Percentiles rank a stretch among this genome's conserved stretches.
Evolutionary conservation across 2,329 filamentous ascomycete species (phyloP).

Genomic region (Aspergillus tanneri): DNA sequence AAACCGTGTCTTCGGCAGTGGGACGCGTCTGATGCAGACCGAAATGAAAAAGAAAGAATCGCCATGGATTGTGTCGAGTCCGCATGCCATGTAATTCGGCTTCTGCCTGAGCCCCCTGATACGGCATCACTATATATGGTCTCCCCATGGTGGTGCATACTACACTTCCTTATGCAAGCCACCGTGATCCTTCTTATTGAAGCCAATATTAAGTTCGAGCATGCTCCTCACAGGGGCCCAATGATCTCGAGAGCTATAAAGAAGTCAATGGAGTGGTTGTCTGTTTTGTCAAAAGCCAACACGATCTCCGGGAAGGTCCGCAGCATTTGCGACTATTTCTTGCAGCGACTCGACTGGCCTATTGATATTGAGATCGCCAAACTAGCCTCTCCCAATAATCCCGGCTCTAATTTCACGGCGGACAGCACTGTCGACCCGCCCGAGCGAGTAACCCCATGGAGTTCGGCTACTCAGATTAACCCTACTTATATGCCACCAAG

Average conservation of each 20-base stretch:
- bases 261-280: slow-evolving; percentile 38
- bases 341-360: slow-evolving; percentile 36
- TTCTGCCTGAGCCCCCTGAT: slow-evolving; percentile 44
- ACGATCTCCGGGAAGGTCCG: slow-evolving; percentile 34
- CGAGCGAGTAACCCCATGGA: no score
- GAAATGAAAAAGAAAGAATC: slow-evolving; percentile 29
- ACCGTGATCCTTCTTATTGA: slow-evolving; percentile 46
- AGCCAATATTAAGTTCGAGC: slow-evolving; percentile 42
- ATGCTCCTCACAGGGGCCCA: slow-evolving; percentile 42
- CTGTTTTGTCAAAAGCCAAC: slow-evolving; percentile 31
- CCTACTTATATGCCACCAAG: no score
- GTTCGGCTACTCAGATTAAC: no score
- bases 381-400: slow-evolving; percentile 29
- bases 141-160: slow-evolving; percentile 47
- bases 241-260: slow-evolving; percentile 37
- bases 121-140: slow-evolving; percentile 37
- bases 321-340: slow-evolving; percentile 37
- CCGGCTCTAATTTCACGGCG: no score
- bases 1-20: slow-evolving; percentile 48
- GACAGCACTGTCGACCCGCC: no score
- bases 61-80: slow-evolving; percentile 44
- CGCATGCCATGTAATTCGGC: slow-evolving; percentile 41
- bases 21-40: slow-evolving; percentile 38
- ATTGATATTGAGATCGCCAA: slow-evolving; percentile 34
- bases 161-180: slow-evolving; percentile 48